These are phyloP conservation scores for Cydonia oblonga DNA, from an alignment of 331 rosid species.

Conservation along the genomic window DNA sequence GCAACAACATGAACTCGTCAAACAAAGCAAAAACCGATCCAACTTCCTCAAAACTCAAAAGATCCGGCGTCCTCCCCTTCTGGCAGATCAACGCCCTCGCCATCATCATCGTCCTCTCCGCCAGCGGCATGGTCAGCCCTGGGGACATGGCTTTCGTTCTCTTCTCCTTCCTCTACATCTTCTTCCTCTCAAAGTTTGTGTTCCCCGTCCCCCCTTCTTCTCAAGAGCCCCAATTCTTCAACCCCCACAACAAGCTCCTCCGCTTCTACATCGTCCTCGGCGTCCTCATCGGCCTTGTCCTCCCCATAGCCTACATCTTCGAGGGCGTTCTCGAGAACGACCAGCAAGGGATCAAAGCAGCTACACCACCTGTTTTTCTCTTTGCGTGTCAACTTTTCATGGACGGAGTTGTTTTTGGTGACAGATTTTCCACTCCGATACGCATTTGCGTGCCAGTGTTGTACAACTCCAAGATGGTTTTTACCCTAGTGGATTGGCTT, in stretches of 20 bases:
- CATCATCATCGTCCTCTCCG: slow-evolving; percentile 35
- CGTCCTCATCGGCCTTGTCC: slow-evolving; percentile 53
- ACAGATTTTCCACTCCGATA: slow-evolving; percentile 44
- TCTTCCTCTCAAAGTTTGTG: slow-evolving; percentile 44
- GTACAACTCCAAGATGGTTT: slow-evolving; percentile 58
- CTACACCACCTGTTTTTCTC: slow-evolving; percentile 71
- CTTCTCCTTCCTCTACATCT: slow-evolving; percentile 43
- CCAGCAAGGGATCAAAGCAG: slow-evolving; percentile 64
- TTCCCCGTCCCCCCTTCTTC: slow-evolving; percentile 33
- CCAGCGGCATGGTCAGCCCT: slow-evolving; percentile 47
- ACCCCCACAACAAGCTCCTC: slow-evolving; percentile 32
- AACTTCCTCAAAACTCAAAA: not conserved
- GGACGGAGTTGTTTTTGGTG: slow-evolving; percentile 57
- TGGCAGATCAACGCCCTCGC: slow-evolving; percentile 29
- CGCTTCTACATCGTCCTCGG: slow-evolving; percentile 28
- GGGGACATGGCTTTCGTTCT: slow-evolving; percentile 41
- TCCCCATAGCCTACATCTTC: slow-evolving; percentile 58
- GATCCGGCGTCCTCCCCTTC: not conserved
- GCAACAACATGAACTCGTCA: not conserved
- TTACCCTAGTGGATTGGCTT: slow-evolving; percentile 63
- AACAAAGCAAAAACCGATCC: not conserved
- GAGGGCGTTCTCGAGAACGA: slow-evolving; percentile 58
- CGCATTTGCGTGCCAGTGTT: slow-evolving; percentile 63
- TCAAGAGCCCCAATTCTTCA: slow-evolving; percentile 29
- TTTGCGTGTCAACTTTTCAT: slow-evolving; percentile 75